phyloP scores from a whole-genome alignment of 306 rosid genomes.

The Arachis stenosperma region DNA sequence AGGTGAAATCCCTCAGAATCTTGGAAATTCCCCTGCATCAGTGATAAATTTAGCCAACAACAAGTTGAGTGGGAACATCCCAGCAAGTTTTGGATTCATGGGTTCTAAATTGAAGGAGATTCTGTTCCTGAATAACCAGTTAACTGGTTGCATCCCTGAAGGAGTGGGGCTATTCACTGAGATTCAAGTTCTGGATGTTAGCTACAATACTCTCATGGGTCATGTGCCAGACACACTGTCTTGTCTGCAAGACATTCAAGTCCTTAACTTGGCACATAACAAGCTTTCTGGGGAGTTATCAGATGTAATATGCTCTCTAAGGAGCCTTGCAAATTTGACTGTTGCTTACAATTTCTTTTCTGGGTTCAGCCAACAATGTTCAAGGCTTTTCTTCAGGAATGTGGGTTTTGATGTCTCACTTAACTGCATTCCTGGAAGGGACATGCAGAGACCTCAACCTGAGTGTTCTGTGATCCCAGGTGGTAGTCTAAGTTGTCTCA shows the following conservation, averaged over 20 bases:
- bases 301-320: slow-evolving; percentile 72
- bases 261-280: slow-evolving; percentile 83
- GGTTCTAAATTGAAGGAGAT: slow-evolving; percentile 75
- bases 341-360: slow-evolving; percentile 95
- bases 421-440: slow-evolving; percentile 86
- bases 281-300: slow-evolving; percentile 88
- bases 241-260: slow-evolving; percentile 78
- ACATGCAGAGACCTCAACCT: slow-evolving; percentile 87
- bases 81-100: slow-evolving; percentile 83
- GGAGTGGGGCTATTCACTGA: slow-evolving; percentile 88
- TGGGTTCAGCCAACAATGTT: slow-evolving; percentile 85
- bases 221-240: slow-evolving; percentile 89
- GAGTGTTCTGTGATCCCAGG: slow-evolving; percentile 87
- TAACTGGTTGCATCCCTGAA: slow-evolving; percentile 91
- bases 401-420: slow-evolving; percentile 84
- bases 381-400: slow-evolving; percentile 58
- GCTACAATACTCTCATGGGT: slow-evolving; percentile 83
- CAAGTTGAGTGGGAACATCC: slow-evolving; percentile 71
- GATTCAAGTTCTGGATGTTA: slow-evolving; percentile 86
- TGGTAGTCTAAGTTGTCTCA: slow-evolving; percentile 74
- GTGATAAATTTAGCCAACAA: slow-evolving; percentile 90
- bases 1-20: slow-evolving; percentile 79
- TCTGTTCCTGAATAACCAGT: slow-evolving; percentile 77
- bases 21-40: slow-evolving; percentile 93
- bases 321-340: slow-evolving; percentile 70